Base-by-base conservation (phyloP, 495 filamentous ascomycete genomes). In the Cryomyces minteri region DNA sequence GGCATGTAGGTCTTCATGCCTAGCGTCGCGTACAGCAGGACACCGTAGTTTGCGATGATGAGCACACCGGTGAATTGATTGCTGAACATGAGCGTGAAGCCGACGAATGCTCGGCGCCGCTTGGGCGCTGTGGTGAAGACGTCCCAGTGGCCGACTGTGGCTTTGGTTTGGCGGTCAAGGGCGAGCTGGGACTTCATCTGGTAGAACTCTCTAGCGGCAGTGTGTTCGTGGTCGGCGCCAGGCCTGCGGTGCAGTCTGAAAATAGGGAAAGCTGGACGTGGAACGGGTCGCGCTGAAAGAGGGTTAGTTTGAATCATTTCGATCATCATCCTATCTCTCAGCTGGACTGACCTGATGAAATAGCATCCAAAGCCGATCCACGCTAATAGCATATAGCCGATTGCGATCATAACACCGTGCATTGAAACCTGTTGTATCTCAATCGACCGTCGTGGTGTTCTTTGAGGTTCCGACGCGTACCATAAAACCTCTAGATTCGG, bases 161-260 rank as follows among this genome's bases (percentile, higher is more conserved):
- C 41, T 39, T 54, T 52, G 49, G 54, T 48, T 28, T 44, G 40
- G n/a, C 52, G 49, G 38, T 54, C 52, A 5, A 45, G 38, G 37
- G 52, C 53, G n/a, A 55, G 43, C 43, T 55, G 53, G 40, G 45
- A 49, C 42, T 46, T 43, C 53, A 55, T 55, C 39, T 52, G 53
- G 39, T 52, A 55, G 31, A 55, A 55, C 40, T 55, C 53, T 39
- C 49, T 47, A 7, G 18, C 33, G 10, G 53, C 49, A 11, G 39
- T 41, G 14, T 39, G 7, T 25, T 49, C 41, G 29, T 52, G 37
- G 6, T 39, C 29, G n/a, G 52, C 53, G 11, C 32, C 43, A 32
- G 45, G 45, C 11, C 38, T 29, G 4, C 30, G 38, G 34, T 55
- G 53, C 5, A 55, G 44, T 4, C 46, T 37, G 12, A 41, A 42